Conservation (phyloP, 805 yeast species). For the Candida pini region DNA sequence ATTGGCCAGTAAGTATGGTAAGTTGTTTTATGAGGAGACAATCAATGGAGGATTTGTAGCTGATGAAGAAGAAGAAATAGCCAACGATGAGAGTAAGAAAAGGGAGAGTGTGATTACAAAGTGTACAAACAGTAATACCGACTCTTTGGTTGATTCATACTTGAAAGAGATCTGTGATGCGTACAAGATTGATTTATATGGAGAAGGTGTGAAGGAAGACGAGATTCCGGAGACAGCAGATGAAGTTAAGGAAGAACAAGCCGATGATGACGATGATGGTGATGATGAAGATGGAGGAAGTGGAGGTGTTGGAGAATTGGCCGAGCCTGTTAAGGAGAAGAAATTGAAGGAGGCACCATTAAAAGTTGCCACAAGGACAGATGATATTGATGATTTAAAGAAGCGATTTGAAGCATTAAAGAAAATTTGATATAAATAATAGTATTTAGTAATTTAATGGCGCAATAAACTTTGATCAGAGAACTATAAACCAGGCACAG, state of each 20-base stretch:
- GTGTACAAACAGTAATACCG: constrained; percentile 24
- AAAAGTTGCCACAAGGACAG: constrained; percentile 3
- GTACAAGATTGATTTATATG: constrained; percentile 24
- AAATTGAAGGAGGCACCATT: not conserved
- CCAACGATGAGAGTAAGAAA: constrained; percentile 7
- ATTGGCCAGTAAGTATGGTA: constrained; percentile 19
- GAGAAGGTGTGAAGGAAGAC: too few relatives aligned
- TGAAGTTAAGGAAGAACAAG: constrained; percentile 3
- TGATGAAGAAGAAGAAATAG: constrained; percentile 10
- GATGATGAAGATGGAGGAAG: constrained; percentile 6
- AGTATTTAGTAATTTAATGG: not conserved
- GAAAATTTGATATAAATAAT: constrained; percentile 22
- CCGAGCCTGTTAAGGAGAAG: not conserved
- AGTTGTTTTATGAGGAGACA: constrained; percentile 18
- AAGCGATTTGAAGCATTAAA: constrained; percentile 38
- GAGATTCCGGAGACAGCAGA: too few relatives aligned
- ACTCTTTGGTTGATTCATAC: constrained; percentile 20
- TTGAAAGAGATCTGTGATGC: constrained; percentile 25
- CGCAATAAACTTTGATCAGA: not conserved
- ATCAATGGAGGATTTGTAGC: constrained; percentile 2
- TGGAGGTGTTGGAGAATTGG: constrained; percentile 1
- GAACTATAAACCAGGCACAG: not conserved
- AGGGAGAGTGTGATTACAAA: constrained; percentile 14
- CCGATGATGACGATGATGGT: constrained; percentile 4
- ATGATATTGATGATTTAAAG: constrained; percentile 27